These are phyloP conservation scores for Colletotrichum graminicola DNA, from an alignment of 2,329 filamentous ascomycete genomes.

Conservation along the genomic window DNA sequence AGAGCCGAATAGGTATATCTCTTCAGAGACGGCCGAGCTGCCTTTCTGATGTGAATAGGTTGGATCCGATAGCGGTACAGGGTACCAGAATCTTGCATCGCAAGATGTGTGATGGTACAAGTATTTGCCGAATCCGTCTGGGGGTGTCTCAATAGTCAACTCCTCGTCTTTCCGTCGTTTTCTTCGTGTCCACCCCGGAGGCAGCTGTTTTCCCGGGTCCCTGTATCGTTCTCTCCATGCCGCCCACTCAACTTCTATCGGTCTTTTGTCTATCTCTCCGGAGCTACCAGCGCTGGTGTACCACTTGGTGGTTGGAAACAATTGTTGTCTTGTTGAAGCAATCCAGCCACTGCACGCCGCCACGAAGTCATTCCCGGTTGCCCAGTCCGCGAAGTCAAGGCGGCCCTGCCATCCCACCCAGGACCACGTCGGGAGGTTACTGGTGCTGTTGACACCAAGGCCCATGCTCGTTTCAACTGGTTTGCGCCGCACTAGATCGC, in stretches of 20 bases:
- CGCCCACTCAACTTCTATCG: background rate
- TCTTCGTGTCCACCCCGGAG: background rate
- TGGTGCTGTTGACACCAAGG: too few species aligned
- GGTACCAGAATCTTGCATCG: background rate
- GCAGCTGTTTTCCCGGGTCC: background rate
- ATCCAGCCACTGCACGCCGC: background rate
- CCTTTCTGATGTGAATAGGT: background rate
- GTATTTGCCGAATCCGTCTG: background rate
- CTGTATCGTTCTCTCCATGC: background rate
- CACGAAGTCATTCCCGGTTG: background rate
- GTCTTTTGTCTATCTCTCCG: background rate
- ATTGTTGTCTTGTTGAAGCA: background rate
- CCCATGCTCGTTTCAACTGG: background rate
- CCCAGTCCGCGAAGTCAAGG: background rate
- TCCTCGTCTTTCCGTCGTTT: background rate
- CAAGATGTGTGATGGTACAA: background rate
- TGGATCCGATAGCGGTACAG: background rate
- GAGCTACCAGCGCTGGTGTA: background rate
- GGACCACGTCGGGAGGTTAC: slow-evolving; percentile 3
- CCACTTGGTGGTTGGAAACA: background rate
- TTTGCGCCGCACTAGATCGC: background rate
- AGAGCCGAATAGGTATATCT: background rate
- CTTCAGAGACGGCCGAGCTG: background rate
- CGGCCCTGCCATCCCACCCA: slow-evolving; percentile 8
- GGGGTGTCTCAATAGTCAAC: background rate